Percentiles rank a stretch among this genome's conserved stretches.
Conservation (phyloP, 139 green algal species). For the Closterium sp. region DNA sequence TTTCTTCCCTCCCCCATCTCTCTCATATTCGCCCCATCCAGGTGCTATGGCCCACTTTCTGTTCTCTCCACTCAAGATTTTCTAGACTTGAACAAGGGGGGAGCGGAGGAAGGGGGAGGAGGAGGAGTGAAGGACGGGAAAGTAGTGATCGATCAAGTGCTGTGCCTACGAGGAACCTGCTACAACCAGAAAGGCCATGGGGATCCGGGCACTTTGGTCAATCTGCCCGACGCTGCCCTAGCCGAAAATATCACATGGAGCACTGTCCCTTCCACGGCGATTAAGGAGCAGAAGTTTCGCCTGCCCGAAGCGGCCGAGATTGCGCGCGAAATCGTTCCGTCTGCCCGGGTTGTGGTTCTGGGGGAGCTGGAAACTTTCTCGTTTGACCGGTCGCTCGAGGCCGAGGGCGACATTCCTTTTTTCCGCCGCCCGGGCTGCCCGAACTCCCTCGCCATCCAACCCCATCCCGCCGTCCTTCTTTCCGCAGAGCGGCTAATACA, state of each 20-base stretch:
- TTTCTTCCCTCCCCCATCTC: too few relatives aligned
- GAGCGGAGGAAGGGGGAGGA: not conserved
- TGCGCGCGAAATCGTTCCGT: not conserved
- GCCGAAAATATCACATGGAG: not conserved
- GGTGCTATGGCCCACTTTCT: not conserved
- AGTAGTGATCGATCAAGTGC: not conserved
- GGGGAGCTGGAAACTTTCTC: not conserved
- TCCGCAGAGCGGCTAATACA: not conserved
- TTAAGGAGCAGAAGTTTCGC: not conserved
- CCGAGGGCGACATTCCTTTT: not conserved
- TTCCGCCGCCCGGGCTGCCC: not conserved
- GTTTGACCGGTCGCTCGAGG: not conserved
- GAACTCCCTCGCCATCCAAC: not conserved
- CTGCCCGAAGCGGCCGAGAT: not conserved
- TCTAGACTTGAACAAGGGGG: not conserved
- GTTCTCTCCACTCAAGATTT: not conserved
- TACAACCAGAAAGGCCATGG: not conserved
- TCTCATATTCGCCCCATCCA: not conserved
- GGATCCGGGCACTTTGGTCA: not conserved
- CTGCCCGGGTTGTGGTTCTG: not conserved
- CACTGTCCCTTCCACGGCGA: not conserved
- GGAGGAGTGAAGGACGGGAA: not conserved
- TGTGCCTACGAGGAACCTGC: not conserved
- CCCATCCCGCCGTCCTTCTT: not conserved
- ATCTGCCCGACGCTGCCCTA: not conserved